phyloP scores from a whole-genome alignment of 352 stramenopile species.

The Pythium utonaiense region DNA sequence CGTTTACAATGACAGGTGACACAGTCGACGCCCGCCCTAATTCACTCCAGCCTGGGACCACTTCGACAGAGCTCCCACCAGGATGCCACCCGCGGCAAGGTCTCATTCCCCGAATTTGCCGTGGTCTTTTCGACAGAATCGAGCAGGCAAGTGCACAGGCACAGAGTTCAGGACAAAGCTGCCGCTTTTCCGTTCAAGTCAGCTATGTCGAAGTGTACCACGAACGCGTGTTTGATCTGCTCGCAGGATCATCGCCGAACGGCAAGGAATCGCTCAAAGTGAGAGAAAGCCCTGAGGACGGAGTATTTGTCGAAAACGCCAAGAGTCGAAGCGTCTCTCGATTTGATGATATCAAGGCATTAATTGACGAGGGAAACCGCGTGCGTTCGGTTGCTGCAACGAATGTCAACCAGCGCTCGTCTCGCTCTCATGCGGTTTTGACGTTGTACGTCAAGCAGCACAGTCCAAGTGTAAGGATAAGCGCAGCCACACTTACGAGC shows the following conservation, averaged over 20 bases:
- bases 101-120: constrained; percentile 61
- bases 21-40: constrained; percentile 4
- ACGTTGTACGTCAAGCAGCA: constrained; percentile 87
- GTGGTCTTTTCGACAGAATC: constrained; percentile 54
- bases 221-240: constrained; percentile 68
- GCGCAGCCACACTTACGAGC: neutral
- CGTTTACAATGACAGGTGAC: constrained; percentile 64
- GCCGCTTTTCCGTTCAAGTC: constrained; percentile 39
- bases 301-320: constrained; percentile 62
- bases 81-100: constrained; percentile 25
- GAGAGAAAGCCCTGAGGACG: constrained; percentile 65
- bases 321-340: constrained; percentile 41
- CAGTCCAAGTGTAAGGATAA: neutral
- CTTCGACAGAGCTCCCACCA: neutral
- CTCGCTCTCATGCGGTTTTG: constrained; percentile 89
- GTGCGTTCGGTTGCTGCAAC: constrained; percentile 87
- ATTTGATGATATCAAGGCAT: constrained; percentile 45
- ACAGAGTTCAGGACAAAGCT: constrained; percentile 14
- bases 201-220: constrained; percentile 85
- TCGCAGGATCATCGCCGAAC: constrained; percentile 17
- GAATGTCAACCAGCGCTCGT: constrained; percentile 91
- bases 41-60: neutral
- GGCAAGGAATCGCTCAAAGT: constrained; percentile 62
- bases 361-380: constrained; percentile 83
- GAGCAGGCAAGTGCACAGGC: constrained; percentile 17